Evolutionary conservation across 805 yeast genomes (phyloP).

Genomic region (Lipomyces sp.): DNA sequence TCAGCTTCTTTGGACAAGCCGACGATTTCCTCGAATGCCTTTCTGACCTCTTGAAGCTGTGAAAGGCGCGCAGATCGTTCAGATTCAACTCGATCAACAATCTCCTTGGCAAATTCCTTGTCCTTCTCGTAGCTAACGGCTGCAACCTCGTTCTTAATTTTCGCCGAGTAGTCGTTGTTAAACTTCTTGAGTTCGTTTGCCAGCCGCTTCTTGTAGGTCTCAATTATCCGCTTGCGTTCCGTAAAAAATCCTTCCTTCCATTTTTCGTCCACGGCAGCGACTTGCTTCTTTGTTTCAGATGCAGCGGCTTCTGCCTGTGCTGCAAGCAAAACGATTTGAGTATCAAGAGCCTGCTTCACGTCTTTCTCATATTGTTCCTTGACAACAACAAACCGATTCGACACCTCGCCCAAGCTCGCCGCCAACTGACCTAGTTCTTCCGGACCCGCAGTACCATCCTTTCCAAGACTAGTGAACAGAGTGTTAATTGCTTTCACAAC

Average conservation of each 20-base stretch:
- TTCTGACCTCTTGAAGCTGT: slow-evolving; percentile 58
- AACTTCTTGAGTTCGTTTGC: slow-evolving; percentile 64
- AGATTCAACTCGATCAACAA: slow-evolving; percentile 55
- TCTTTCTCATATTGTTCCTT: slow-evolving; percentile 28
- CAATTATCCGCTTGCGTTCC: slow-evolving; percentile 60
- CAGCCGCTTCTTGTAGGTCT: slow-evolving; percentile 57
- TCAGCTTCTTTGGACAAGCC: slow-evolving; percentile 41
- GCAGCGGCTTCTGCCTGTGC: slow-evolving; percentile 30
- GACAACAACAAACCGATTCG: slow-evolving; percentile 18
- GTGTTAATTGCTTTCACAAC: slow-evolving; percentile 31
- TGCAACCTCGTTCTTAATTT: slow-evolving; percentile 41
- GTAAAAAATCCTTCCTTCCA: slow-evolving; percentile 58
- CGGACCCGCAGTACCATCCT: slow-evolving; percentile 16
- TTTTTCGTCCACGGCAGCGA: slow-evolving; percentile 49
- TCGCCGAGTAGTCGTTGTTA: slow-evolving; percentile 44
- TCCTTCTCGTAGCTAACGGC: slow-evolving; percentile 66
- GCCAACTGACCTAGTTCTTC: slow-evolving; percentile 26
- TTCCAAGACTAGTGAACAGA: slow-evolving; percentile 28
- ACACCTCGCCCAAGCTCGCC: slow-evolving; percentile 24
- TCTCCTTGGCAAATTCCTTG: slow-evolving; percentile 57
- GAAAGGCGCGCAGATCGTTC: slow-evolving; percentile 80
- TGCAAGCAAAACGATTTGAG: slow-evolving; percentile 37
- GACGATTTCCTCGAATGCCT: slow-evolving; percentile 55
- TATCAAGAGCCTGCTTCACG: slow-evolving; percentile 31
- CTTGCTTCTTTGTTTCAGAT: slow-evolving; percentile 34